These are phyloP conservation scores for Schizosaccharomyces pombe DNA, from an alignment of 805 yeast genomes.

Conservation along the genomic window DNA sequence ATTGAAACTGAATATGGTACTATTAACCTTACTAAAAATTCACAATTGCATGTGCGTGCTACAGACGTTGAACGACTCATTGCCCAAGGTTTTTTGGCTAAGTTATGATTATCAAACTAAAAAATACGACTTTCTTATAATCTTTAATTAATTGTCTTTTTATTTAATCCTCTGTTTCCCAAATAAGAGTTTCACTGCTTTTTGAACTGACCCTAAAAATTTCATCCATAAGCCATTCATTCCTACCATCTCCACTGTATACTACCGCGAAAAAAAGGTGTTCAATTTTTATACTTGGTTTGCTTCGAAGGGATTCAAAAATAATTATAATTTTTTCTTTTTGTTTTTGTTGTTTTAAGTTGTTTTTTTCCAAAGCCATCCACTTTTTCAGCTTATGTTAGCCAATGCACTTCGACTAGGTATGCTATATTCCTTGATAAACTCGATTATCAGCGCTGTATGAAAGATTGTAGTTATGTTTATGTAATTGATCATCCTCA, in stretches of 20 bases:
- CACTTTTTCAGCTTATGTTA: background rate
- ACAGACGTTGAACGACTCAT: constrained; percentile 83
- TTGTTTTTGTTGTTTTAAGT: background rate
- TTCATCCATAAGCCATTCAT: too few species aligned
- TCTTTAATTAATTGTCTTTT: background rate
- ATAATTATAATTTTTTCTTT: background rate
- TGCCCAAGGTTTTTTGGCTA: constrained; percentile 80
- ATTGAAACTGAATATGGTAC: constrained; percentile 86
- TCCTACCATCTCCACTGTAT: too few species aligned
- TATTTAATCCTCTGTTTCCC: background rate
- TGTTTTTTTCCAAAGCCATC: background rate
- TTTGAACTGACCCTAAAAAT: too few species aligned
- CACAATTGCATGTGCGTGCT: constrained; percentile 82
- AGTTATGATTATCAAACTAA: too few species aligned
- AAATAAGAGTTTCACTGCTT: too few species aligned
- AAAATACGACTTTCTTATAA: background rate
- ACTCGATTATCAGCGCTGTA: too few species aligned
- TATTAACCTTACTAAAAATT: constrained; percentile 73
- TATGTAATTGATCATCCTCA: background rate
- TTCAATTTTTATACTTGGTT: too few species aligned
- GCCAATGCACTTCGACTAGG: background rate
- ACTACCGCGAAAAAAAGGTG: too few species aligned
- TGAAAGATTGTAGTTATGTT: background rate
- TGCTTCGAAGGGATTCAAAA: too few species aligned
- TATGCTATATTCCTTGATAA: too few species aligned